Conservation (phyloP, 176 grass and related monocot species). For the Olyra latifolia region DNA sequence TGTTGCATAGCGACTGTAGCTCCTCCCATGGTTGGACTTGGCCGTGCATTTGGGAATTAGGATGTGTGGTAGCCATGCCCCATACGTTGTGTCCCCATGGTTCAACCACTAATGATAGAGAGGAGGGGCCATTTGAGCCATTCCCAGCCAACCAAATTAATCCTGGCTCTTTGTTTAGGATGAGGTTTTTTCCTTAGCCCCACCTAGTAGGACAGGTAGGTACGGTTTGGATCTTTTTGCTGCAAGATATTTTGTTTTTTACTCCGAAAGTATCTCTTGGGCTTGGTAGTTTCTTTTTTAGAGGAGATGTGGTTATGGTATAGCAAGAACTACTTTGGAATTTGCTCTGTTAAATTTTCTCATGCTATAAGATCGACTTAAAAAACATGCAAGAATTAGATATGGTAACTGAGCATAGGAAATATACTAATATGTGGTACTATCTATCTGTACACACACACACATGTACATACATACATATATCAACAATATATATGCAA, state of each 20-base stretch:
- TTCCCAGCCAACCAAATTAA: conserved; percentile 50
- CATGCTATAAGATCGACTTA: not conserved
- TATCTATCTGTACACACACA: too few relatives aligned
- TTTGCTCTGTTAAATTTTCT: not conserved
- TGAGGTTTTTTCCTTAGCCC: conserved; percentile 33
- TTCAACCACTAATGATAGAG: conserved; percentile 62
- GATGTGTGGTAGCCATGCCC: conserved; percentile 37
- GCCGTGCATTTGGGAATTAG: not conserved
- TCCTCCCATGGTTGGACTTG: not conserved
- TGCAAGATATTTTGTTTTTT: conserved; percentile 41
- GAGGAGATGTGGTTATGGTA: too few relatives aligned
- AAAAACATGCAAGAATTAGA: not conserved
- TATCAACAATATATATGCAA: too few relatives aligned
- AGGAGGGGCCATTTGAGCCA: conserved; percentile 30
- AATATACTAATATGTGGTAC: not conserved
- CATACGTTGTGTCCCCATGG: conserved; percentile 48
- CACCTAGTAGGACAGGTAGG: not conserved
- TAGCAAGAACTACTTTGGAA: not conserved
- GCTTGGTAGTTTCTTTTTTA: not conserved
- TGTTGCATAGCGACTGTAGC: not conserved
- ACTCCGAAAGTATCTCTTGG: conserved; percentile 15
- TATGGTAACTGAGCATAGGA: not conserved
- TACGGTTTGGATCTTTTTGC: conserved; percentile 18
- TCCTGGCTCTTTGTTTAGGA: conserved; percentile 28
- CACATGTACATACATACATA: too few relatives aligned